Evolutionary conservation across 139 green algal species (phyloP), one percentile per base, ranked within the genome.

Genomic region (Marvania coccoides): DNA sequence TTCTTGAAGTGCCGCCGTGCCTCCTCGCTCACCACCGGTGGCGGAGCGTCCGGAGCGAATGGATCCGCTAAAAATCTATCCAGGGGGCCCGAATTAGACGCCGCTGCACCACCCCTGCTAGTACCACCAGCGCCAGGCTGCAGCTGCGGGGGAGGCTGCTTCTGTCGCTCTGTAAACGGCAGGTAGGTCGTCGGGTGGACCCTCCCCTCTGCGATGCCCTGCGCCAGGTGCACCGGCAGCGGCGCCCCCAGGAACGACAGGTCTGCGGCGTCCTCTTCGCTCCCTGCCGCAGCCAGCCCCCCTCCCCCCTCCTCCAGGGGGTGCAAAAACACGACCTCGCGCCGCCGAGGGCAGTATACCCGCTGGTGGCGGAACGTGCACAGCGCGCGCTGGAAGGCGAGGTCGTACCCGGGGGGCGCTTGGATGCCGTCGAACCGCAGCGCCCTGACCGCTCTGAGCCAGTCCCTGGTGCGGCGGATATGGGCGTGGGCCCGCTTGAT

Each of bases 341-440:
- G 54, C 0, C 19, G 26, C 0, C 28, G 4, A 0, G 80, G 70
- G 71, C 88, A 92, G 69, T 76, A 98, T 46, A 98, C 88, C 6
- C 85, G 67, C 76, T 94, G 85, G 76, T 99, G 91, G 33, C 76
- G 69, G 80, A 97, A 99, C 7, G 88, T 90, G 85, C 89, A 95
- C 6, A 98, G 38, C 3, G 91, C 92, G 15, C 81, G 76, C 76
- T 95, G 85, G 66, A 98, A 93, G 19, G 64, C 58, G 6, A 70
- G 61, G 62, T 95, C 85, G 64, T 97, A 99, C 29, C 70, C 83
- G 2, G 56, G 56, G 0, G 94, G 92, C 9, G 96, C 72, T 0
- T 64, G 51, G n/a, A 66, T 76, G 47, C 88, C 85, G 37, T 79
- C 85, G 78, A 96, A 93, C 14, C 83, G 76, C 65, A 97, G 73